Base-by-base conservation (phyloP, 2,329 filamentous ascomycete genomes). In the Fusarium sp. region DNA sequence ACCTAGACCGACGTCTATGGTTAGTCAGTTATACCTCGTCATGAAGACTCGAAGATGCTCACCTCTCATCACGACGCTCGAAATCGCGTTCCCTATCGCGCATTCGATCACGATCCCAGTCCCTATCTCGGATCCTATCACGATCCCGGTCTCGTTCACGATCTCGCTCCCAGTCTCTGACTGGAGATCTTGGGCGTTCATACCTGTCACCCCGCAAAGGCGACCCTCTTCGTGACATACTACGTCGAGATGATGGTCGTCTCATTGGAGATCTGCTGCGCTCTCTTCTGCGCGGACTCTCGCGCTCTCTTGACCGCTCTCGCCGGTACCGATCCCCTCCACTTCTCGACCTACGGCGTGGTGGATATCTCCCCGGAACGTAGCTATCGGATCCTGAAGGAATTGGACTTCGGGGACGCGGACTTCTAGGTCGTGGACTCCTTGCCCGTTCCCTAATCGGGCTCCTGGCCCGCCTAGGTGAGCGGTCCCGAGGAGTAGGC, bases 401-500 rank as follows among this genome's bases (percentile, higher is more conserved):
- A 16, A 79, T 76, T 40, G 73, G 80, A 61, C 80, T 80, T 44
- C 79, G 75, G 18, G 79, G 77, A 54, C 78, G 78, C 36, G 78
- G 79, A 58, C 80, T 83, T 58, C 81, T 77, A 49, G 79, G 74
- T 51, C 81, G 76, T n/a, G 79, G 77, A 55, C 78, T 81, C 55
- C 77, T 74, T 9, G 73, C 67, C 64, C 76, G 73, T 16, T 77
- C 76, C 49, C 75, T 65, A 20, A 75, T 62, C 10, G 78, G 78
- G 65, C 78, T 80, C 59, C 77, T 75, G 18, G 71, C 64, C 63
- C 77, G 74, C 49, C 77, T 71, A 14, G 83, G 83, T 27, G 84
- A 85, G 61, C 83, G 81, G 68, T 83, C 81, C 54, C 83, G 78
- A 55, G 86, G 87, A 63, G 85, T 88, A 10, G 86, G 86, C 64